Evolutionary conservation across 345 rosid genomes (phyloP).

Genomic region (Lagerstroemia speciosa): DNA sequence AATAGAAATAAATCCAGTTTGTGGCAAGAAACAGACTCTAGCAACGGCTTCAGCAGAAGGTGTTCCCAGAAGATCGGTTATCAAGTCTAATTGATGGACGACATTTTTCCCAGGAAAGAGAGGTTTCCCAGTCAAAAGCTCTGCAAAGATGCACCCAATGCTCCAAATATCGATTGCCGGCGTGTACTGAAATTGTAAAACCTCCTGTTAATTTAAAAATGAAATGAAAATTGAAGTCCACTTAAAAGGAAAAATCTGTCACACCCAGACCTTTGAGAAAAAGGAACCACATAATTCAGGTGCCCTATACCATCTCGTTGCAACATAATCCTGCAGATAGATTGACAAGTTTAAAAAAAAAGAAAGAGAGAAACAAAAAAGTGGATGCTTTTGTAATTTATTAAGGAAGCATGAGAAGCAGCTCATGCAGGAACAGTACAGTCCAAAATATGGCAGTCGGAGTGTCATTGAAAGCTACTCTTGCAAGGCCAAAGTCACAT

Average conservation of each 20-base stretch:
- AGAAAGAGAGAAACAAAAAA: not conserved
- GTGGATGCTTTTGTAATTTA: not conserved
- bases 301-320: conserved; percentile 94
- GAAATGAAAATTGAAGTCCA: conserved; percentile 3
- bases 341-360: not conserved
- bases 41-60: conserved; percentile 92
- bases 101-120: conserved; percentile 97
- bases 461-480: conserved; percentile 90
- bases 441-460: conserved; percentile 97
- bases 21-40: conserved; percentile 41
- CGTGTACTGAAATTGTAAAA: conserved; percentile 51
- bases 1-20: not conserved
- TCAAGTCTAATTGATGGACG: conserved; percentile 88
- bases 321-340: conserved; percentile 74
- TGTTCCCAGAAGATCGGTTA: conserved; percentile 90
- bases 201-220: not conserved
- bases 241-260: not conserved
- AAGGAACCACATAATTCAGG: conserved; percentile 97
- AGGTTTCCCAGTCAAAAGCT: conserved; percentile 88
- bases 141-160: conserved; percentile 96
- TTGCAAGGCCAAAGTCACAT: conserved; percentile 95
- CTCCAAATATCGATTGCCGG: conserved; percentile 98
- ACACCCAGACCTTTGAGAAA: conserved; percentile 65
- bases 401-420: not conserved
- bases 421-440: conserved; percentile 25